Conservation (phyloP, 2,329 filamentous ascomycete species). For the Ceratocystis albifundus region DNA sequence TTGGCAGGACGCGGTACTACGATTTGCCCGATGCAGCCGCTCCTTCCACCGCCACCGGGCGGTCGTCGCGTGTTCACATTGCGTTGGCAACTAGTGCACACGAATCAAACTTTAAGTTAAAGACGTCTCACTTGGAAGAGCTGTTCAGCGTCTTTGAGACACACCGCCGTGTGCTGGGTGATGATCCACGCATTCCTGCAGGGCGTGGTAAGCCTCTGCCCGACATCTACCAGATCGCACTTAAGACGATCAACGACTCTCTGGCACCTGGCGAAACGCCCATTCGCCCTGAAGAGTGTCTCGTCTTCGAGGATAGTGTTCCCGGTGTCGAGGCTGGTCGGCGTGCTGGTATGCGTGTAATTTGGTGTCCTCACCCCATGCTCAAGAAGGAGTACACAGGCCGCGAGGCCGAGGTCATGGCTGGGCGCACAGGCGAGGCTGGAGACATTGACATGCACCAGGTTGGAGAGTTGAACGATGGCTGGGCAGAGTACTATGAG, state of each 20-base stretch:
- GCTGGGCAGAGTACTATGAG: conserved; percentile 47
- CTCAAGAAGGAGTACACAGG: conserved; percentile 65
- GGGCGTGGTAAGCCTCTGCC: conserved; percentile 90
- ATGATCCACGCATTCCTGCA: conserved; percentile 63
- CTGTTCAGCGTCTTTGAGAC: conserved; percentile 55
- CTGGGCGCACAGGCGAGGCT: conserved; percentile 64
- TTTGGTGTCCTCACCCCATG: conserved; percentile 81
- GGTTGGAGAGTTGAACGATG: conserved; percentile 47
- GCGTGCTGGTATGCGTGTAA: conserved; percentile 83
- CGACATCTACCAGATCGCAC: conserved; percentile 83
- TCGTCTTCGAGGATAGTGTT: conserved; percentile 94
- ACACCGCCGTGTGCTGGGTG: conserved; percentile 68
- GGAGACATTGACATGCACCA: conserved; percentile 44
- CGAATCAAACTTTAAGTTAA: conserved; percentile 59
- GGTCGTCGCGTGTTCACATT: conserved; percentile 49
- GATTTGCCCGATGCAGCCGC: conserved; percentile 29
- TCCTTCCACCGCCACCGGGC: conserved; percentile 23
- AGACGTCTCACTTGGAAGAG: conserved; percentile 52
- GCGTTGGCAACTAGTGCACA: conserved; percentile 78
- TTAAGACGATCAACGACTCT: conserved; percentile 71
- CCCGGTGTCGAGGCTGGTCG: conserved; percentile 84
- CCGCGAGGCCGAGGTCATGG: conserved; percentile 68
- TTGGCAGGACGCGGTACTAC: conserved; percentile 45
- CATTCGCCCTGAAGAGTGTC: conserved; percentile 72
- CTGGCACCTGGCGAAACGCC: conserved; percentile 50